Base-by-base conservation (phyloP, 352 stramenopile species). In the Bremia lactucae region DNA sequence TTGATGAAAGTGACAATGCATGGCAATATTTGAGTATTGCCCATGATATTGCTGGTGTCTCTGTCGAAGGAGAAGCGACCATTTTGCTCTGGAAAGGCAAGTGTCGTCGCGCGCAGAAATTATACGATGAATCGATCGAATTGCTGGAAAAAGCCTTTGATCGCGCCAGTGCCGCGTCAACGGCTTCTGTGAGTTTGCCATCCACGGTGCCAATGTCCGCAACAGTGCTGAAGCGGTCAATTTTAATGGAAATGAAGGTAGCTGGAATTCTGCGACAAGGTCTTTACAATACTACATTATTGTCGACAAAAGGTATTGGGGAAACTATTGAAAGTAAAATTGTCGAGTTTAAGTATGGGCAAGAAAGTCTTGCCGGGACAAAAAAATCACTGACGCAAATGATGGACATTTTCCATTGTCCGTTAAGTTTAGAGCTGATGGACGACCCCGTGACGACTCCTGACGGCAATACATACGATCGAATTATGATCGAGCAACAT, bases 391-490 rank as follows among this genome's bases (percentile, higher is more conserved):
- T 87, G 2, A 65, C 68, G 42, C 69, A 84, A 37, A 76, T 87
- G 52, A 67, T 87, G 52, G 74, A 87, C 11, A 33, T 82, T 4
- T 84, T 83, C 37, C 68, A 74, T 25, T 87, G 74, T 23, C 74
- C 74, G 8, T 28, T 87, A 49, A 87, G 74, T 31, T 59, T 87
- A 18, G 74, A 87, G 43, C 31, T 79, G n/a, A 87, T 87, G 74
- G 58, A 82, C 23, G 71, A 87, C 36, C 74, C 74, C 1, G 74
- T 87, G 2, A 83, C 76, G 31, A 83, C 72, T 2, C 71, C 74
- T 2, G 74, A 74, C 13, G 74, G 74, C n/a, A 72, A 82, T 46
- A 80, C 74, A 31, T 87, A 83, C 47, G 74, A 87, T 26, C 74
- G 74, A 23, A 65, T 71, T 1, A 84, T 87, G 74, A 87, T 87